These are phyloP conservation scores for Abrus precatorius DNA, from an alignment of 306 rosid genomes.

Conservation along the genomic window DNA sequence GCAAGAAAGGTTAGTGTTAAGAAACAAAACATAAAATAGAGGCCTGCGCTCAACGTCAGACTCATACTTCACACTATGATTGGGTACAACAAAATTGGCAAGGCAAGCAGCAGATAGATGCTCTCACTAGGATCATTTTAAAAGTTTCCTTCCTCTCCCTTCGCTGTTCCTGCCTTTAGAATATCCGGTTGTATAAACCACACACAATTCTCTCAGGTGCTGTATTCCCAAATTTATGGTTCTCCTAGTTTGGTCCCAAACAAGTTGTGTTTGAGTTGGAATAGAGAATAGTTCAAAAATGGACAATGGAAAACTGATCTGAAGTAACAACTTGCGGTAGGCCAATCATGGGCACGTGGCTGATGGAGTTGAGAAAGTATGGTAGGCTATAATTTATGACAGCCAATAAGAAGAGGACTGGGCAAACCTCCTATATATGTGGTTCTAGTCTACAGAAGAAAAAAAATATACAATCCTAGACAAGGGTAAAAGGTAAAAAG, in stretches of 20 bases:
- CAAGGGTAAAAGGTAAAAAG: conserved; percentile 11
- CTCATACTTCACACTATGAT: conserved; percentile 34
- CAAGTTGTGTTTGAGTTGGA: conserved; percentile 22
- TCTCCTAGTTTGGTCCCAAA: conserved; percentile 35
- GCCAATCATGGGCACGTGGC: conserved; percentile 30
- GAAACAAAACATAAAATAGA: neutral
- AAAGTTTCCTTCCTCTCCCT: conserved; percentile 38
- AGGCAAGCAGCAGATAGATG: conserved; percentile 37
- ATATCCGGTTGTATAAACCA: conserved; percentile 30
- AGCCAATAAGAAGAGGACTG: conserved; percentile 34
- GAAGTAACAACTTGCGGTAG: conserved; percentile 25
- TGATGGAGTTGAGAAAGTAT: conserved; percentile 32
- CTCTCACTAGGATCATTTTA: conserved; percentile 25
- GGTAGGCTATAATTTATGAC: conserved; percentile 38
- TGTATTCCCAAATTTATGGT: conserved; percentile 24
- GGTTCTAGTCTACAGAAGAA: conserved; percentile 45
- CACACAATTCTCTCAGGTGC: conserved; percentile 35
- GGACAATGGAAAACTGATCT: conserved; percentile 25
- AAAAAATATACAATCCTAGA: conserved; percentile 46
- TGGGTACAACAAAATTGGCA: conserved; percentile 52
- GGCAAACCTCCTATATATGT: conserved; percentile 43
- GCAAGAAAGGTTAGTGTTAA: conserved; percentile 12
- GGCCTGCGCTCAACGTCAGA: conserved; percentile 23
- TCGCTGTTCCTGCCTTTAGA: conserved; percentile 38
- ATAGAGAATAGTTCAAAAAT: neutral